Base-by-base conservation (phyloP, 176 grass and related monocot species). In the Thalia dealbata region DNA sequence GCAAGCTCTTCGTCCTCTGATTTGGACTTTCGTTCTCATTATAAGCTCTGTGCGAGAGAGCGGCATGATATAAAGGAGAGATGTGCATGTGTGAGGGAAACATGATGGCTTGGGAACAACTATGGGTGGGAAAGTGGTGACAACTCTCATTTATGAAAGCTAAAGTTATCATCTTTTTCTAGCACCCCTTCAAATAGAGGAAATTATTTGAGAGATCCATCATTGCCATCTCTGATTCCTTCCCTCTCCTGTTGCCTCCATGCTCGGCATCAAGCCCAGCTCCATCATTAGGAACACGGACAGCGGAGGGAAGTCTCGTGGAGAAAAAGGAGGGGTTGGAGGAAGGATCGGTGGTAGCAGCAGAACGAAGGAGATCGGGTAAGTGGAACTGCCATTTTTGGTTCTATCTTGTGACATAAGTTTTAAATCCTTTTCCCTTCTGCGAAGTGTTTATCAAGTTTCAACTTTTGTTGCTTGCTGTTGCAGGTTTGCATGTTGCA, bases 141-240 rank as follows among this genome's bases (percentile, higher is more conserved):
- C 25, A 38, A 72, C 44, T 52, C 70, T 72, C 27, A 72, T 72
- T 52, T 54, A 24, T 16, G 18, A 32, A 54, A 72, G 48, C 38
- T 68, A 72, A 72, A 72, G 70, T 19, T 32, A 8, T 44, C 70
- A 29, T 72, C 44, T 66, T 72, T 72, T 52, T 28, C 44, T 9
- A 41, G 9, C 21, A 38, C 32, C 14, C 24, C 10, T 64, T 15
- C 28, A 51, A 18, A 41, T 19, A 11, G 24, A 22, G 67, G 25
- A 25, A 52, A 72, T 28, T 21, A 19, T 30, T 72, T 29, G 69
- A 72, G 46, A 52, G 24, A 28, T 4, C 44, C 48, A 52, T 72
- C 26, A 28, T 52, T 54, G 70, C 12, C 38, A 23, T 43, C 32
- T 43, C 14, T 43, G 38, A 68, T n/a, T 43, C 65, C 65, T 22